Conservation (phyloP, 495 filamentous ascomycete genomes). For the Parathielavia hyrcaniae region DNA sequence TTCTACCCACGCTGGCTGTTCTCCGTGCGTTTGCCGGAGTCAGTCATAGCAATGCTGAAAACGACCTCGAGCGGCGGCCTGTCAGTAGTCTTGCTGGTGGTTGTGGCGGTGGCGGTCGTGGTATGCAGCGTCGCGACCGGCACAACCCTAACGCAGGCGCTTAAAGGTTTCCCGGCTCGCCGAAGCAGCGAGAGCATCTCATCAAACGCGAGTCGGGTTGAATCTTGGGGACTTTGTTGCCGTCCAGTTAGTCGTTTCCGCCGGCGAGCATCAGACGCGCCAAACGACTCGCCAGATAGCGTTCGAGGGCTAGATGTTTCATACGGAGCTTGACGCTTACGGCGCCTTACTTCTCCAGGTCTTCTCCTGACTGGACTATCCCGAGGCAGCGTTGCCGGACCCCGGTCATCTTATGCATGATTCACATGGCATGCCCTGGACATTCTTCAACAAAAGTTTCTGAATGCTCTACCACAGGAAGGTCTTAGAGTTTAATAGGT, state of each 20-base stretch:
- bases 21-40: too few species aligned
- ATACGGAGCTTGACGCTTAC: background rate
- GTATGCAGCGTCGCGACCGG: slow-evolving; percentile 12
- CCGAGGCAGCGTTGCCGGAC: too few species aligned
- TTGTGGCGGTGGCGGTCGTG: background rate
- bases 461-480: too few species aligned
- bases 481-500: too few species aligned
- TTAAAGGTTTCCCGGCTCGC: background rate
- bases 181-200: background rate
- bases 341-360: background rate
- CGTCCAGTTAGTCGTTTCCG: background rate
- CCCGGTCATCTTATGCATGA: too few species aligned
- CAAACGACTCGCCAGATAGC: background rate
- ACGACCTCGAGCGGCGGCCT: too few species aligned
- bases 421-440: too few species aligned
- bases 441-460: too few species aligned
- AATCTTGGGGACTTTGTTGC: background rate
- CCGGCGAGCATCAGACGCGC: background rate
- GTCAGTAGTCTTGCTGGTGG: background rate
- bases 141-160: slow-evolving; percentile 8
- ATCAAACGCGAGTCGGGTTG: slow-evolving; percentile 8
- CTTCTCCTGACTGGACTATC: too few species aligned
- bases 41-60: too few species aligned
- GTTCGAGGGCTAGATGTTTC: background rate
- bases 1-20: background rate